Percentiles rank a stretch among this genome's conserved stretches.
Evolutionary conservation across 257 asterid genomes (phyloP).

Genomic region (Capsicum rhomboideum): DNA sequence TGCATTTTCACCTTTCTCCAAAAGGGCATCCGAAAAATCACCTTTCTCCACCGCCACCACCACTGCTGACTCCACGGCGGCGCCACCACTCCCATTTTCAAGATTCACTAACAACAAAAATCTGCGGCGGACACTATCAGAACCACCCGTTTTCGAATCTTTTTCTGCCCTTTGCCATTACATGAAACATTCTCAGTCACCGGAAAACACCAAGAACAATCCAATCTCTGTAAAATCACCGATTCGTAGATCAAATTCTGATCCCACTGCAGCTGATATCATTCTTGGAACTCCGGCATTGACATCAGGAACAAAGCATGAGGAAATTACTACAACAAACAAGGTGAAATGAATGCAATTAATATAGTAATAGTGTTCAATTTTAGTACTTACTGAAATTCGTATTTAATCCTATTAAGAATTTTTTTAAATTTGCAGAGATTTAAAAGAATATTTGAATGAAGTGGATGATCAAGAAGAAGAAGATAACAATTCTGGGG

Average conservation of each 20-base stretch:
- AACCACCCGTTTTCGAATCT: background rate
- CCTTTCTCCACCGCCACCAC: background rate
- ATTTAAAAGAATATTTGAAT: background rate
- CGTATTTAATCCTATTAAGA: too few species aligned
- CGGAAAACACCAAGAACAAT: background rate
- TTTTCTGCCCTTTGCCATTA: background rate
- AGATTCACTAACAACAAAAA: background rate
- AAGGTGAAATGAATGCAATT: background rate
- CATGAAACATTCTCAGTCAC: background rate
- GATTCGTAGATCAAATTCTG: constrained; percentile 2
- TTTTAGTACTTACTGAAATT: background rate
- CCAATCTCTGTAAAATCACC: background rate
- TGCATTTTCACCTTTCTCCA: background rate
- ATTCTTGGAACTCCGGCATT: background rate
- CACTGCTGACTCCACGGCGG: background rate
- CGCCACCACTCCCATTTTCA: background rate
- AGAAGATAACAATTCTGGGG: background rate
- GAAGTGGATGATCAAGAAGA: too few species aligned
- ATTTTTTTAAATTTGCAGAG: background rate
- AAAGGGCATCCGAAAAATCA: background rate
- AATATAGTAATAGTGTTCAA: too few species aligned
- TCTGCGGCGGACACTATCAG: constrained; percentile 1
- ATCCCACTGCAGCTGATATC: background rate
- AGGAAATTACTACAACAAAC: background rate
- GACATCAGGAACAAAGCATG: background rate